Evolutionary conservation across 1,284 basidiomycete genomes (phyloP).

Genomic region (Malassezia nana): DNA sequence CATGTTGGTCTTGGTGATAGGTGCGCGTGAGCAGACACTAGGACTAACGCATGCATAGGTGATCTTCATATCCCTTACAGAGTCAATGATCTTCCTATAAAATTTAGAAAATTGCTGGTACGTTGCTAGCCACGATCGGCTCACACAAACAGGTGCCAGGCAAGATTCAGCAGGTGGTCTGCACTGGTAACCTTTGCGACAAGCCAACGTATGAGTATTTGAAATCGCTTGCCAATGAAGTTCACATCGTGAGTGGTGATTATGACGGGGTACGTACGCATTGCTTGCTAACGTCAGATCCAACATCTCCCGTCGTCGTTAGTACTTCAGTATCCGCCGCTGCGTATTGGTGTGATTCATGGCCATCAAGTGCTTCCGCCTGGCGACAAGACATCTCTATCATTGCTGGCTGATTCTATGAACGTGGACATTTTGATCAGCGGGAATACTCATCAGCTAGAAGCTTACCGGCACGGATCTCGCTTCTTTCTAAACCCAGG

Average conservation of each 20-base stretch:
- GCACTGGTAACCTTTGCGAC: conserved; percentile 95
- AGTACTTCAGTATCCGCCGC: conserved; percentile 72
- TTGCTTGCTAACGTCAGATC: conserved; percentile 50
- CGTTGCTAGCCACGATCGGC: background rate
- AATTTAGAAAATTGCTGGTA: conserved; percentile 91
- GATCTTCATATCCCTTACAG: conserved; percentile 44
- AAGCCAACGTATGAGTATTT: conserved; percentile 94
- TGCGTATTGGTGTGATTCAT: conserved; percentile 84
- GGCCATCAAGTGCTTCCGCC: conserved; percentile 89
- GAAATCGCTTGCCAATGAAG: conserved; percentile 88
- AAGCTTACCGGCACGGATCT: conserved; percentile 79
- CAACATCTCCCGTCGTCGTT: conserved; percentile 68
- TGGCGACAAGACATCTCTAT: conserved; percentile 79
- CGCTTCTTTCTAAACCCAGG: conserved; percentile 95
- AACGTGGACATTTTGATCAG: conserved; percentile 91
- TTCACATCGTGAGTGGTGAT: conserved; percentile 83
- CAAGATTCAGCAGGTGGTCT: conserved; percentile 95
- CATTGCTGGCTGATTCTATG: conserved; percentile 75
- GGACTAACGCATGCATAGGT: conserved; percentile 12
- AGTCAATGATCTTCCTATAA: conserved; percentile 77
- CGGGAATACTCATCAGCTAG: conserved; percentile 92
- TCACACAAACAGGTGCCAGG: conserved; percentile 55
- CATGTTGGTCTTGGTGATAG: conserved; percentile 43
- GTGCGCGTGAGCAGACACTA: conserved; percentile 1
- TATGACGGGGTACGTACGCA: conserved; percentile 66